A percentile compares a stretch with the other conserved stretches of the same genome.
phyloP scores from a whole-genome alignment of 768 basidiomycete genomes.

The Psilocybe cubensis region DNA sequence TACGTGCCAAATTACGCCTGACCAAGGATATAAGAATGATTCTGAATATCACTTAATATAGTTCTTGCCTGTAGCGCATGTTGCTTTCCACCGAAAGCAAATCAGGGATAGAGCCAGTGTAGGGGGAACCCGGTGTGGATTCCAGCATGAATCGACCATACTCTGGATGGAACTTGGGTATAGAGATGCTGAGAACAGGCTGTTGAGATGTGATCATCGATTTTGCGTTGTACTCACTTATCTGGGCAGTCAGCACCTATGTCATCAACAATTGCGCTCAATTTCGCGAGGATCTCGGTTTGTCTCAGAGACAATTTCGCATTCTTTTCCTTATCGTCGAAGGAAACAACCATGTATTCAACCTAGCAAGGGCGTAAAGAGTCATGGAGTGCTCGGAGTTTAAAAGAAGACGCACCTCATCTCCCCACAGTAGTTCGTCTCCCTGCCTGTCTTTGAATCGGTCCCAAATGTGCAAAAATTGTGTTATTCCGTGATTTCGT shows the following conservation, averaged over 20 bases:
- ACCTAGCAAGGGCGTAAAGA: conserved; percentile 45
- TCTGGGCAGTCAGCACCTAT: conserved; percentile 64
- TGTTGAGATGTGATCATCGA: neutral
- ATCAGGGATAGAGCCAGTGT: conserved; percentile 85
- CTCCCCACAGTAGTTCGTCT: conserved; percentile 96
- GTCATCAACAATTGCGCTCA: conserved; percentile 68
- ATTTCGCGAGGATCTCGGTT: conserved; percentile 86
- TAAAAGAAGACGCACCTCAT: conserved; percentile 75
- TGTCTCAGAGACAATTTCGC: conserved; percentile 94
- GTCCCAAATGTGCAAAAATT: conserved; percentile 94
- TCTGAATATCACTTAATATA: neutral
- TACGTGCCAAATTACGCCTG: conserved; percentile 84
- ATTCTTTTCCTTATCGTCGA: conserved; percentile 77
- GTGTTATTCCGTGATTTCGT: conserved; percentile 88
- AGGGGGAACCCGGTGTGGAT: conserved; percentile 95
- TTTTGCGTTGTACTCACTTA: conserved; percentile 46
- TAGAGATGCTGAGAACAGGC: conserved; percentile 51
- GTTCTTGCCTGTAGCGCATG: conserved; percentile 87
- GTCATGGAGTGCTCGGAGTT: neutral
- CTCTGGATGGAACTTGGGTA: conserved; percentile 96
- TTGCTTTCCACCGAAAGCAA: conserved; percentile 90
- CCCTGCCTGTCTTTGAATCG: conserved; percentile 88
- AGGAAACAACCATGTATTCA: conserved; percentile 93
- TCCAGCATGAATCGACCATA: conserved; percentile 99
- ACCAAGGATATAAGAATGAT: neutral